These are phyloP conservation scores for Daldinia concentrica DNA, from an alignment of 495 filamentous ascomycete genomes.

Conservation along the genomic window DNA sequence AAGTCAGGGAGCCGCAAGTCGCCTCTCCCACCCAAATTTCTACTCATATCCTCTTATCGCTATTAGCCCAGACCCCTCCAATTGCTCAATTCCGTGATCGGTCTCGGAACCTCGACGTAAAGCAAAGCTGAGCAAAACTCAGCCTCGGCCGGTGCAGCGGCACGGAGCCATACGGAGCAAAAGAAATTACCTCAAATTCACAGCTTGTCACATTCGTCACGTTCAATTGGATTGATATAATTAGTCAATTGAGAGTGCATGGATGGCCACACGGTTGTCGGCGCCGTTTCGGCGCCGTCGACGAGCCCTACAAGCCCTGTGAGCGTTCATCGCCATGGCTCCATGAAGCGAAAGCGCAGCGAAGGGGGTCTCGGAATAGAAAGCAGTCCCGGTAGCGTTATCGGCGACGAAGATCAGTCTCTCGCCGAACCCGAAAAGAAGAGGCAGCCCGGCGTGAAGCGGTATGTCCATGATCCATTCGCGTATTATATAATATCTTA, in stretches of 20 bases:
- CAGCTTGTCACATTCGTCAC: constrained; percentile 42
- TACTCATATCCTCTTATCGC: constrained; percentile 34
- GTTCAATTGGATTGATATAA: constrained; percentile 33
- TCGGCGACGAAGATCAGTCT: constrained; percentile 69
- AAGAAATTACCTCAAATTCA: constrained; percentile 35
- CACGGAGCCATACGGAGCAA: constrained; percentile 35
- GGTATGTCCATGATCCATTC: constrained; percentile 46
- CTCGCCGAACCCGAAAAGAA: constrained; percentile 68
- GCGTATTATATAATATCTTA: constrained; percentile 4
- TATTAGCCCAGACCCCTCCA: constrained; percentile 39
- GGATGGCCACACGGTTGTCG: constrained; percentile 52
- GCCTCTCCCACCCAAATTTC: constrained; percentile 22
- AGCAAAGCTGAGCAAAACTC: constrained; percentile 26
- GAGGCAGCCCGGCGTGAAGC: constrained; percentile 78
- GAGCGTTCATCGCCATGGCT: constrained; percentile 57
- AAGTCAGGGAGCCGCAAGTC: constrained; percentile 23
- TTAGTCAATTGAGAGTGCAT: constrained; percentile 49
- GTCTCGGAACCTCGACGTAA: constrained; percentile 34
- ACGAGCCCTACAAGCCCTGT: constrained; percentile 54
- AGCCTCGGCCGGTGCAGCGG: constrained; percentile 39
- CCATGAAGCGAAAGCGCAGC: constrained; percentile 60
- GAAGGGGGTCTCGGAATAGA: constrained; percentile 55
- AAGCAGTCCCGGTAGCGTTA: constrained; percentile 73
- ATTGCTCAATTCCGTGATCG: constrained; percentile 45
- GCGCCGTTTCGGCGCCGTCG: constrained; percentile 50